These are phyloP conservation scores for Kluyveromyces siamensis DNA, from an alignment of 805 yeast species.

Conservation along the genomic window DNA sequence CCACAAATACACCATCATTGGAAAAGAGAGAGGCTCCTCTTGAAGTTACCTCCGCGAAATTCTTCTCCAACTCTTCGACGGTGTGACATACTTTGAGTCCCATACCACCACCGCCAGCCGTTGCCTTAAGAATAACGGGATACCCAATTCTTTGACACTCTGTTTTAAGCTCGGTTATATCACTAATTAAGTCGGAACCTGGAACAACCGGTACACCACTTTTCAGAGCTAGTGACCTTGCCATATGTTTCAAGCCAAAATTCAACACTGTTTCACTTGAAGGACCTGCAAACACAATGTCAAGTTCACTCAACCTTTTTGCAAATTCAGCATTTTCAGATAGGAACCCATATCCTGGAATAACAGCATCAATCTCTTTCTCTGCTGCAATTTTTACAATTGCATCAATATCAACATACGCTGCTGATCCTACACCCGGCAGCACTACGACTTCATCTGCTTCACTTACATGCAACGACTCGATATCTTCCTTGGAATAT, in stretches of 20 bases:
- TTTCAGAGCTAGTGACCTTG: conserved; percentile 80
- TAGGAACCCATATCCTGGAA: conserved; percentile 95
- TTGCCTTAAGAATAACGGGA: conserved; percentile 93
- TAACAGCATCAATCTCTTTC: conserved; percentile 85
- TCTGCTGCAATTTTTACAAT: conserved; percentile 77
- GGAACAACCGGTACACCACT: conserved; percentile 97
- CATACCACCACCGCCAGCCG: conserved; percentile 99
- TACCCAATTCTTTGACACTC: conserved; percentile 70
- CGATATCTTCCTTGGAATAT: conserved; percentile 83
- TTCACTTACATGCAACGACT: conserved; percentile 73
- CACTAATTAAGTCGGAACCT: conserved; percentile 78
- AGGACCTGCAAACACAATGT: conserved; percentile 96
- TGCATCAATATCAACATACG: conserved; percentile 79
- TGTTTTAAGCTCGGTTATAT: conserved; percentile 63
- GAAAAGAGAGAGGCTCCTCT: conserved; percentile 91
- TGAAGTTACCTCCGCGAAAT: conserved; percentile 84
- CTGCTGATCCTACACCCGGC: conserved; percentile 78
- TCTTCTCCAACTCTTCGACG: conserved; percentile 69
- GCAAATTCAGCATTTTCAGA: conserved; percentile 96
- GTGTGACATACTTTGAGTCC: conserved; percentile 91
- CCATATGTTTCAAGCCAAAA: conserved; percentile 91
- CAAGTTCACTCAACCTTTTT: conserved; percentile 73
- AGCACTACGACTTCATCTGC: conserved; percentile 80
- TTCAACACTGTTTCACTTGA: conserved; percentile 86
- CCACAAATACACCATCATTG: conserved; percentile 91